These are phyloP conservation scores for Gonapodya prolifera DNA, from an alignment of 192 early-diverging fungal species.

Conservation along the genomic window DNA sequence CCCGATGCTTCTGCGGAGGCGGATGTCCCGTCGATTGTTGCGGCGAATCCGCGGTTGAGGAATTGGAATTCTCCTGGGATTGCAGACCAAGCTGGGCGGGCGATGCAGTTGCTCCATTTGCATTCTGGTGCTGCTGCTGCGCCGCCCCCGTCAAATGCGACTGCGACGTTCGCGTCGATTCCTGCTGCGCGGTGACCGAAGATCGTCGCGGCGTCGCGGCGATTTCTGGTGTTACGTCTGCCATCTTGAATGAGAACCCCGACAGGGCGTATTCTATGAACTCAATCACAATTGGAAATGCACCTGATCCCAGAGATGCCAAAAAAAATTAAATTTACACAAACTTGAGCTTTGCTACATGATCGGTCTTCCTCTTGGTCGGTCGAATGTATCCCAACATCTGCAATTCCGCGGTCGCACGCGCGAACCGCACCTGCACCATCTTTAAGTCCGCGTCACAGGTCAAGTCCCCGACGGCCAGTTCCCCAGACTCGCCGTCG, in stretches of 20 bases:
- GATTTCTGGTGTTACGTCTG: not conserved
- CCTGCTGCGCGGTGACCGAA: not conserved
- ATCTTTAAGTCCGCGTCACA: too few species aligned
- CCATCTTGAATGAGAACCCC: not conserved
- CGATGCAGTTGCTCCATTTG: not conserved
- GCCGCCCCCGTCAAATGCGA: not conserved
- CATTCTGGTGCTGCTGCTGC: not conserved
- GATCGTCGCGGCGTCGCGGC: not conserved
- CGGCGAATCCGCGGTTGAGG: too few species aligned
- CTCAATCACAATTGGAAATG: not conserved
- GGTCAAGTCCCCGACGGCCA: too few species aligned
- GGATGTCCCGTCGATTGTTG: too few species aligned
- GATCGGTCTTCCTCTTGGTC: slow-evolving; percentile 84
- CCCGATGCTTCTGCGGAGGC: too few species aligned
- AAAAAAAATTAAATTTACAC: not conserved
- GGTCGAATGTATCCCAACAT: slow-evolving; percentile 81
- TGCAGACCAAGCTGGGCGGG: too few species aligned
- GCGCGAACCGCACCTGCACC: slow-evolving; percentile 52
- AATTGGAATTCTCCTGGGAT: too few species aligned
- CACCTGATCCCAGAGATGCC: not conserved
- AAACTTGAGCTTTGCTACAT: slow-evolving; percentile 34
- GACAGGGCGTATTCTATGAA: not conserved
- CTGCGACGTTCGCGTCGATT: not conserved
- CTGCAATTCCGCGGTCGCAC: slow-evolving; percentile 72
- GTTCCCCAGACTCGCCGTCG: too few species aligned